Base-by-base conservation (phyloP, 139 green algal genomes). In the Auxenochlorella pyrenoidosa region DNA sequence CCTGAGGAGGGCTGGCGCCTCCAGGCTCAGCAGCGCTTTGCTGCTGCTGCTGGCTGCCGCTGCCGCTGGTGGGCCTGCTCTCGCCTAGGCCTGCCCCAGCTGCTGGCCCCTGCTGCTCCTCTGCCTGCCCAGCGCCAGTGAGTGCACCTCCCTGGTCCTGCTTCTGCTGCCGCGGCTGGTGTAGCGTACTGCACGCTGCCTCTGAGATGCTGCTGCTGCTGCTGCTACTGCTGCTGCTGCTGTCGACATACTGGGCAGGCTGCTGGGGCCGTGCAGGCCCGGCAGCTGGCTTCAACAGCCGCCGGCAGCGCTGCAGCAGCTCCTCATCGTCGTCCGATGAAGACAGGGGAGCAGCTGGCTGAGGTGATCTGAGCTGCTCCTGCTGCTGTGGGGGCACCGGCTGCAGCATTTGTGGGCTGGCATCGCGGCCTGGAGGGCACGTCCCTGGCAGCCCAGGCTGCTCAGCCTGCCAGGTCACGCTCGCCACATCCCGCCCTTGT, bases 251-350 rank as follows among this genome's bases (percentile, higher is more conserved):
- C 0, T 26, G 34, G 15, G 13, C 34, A 6, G 63, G 76, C 44
- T 44, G 44, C 76, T 43, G 36, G 30, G 0, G n/a, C n/a, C 2
- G 8, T 63, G 30, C 38, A 54, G 38, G 8, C 15, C 36, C 72
- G 5, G 38, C 72, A 54, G 72, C 75, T 63, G 54, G 15, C 54
- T 24, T 24, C 10, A 43, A 41, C 30, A 85, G 80, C 26, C 32
- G 40, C 8, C 43, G 60, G 63, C 80, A 85, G 40, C 41, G 80
- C 80, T 77, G 40, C 80, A 77, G 80, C 63, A 85, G 63, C 63
- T 85, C 60, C 41, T 85, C 79, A 28, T 85, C 60, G 26, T 34
- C 30, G 22, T 79, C 80, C 16, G 80, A 85, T 32, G 80, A 85
- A 5, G 60, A 60, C 5, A n/a, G 32, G 16, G 3, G 10, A 22